Evolutionary conservation across 2,329 filamentous ascomycete genomes (phyloP), one percentile per base, ranked within the genome.

Genomic region (Botrytis byssoidea): DNA sequence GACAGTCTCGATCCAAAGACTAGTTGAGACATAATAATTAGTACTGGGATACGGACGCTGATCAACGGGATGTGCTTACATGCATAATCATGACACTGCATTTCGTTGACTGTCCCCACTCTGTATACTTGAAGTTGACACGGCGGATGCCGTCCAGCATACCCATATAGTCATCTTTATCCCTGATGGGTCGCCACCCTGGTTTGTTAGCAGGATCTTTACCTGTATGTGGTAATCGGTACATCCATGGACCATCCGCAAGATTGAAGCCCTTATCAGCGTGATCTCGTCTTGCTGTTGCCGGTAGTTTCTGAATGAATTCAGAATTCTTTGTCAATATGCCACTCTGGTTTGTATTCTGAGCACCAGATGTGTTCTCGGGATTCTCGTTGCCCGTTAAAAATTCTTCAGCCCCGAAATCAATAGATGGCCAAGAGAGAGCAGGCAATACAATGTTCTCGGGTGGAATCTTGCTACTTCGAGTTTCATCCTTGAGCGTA

Each of bases 221-320:
- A 20, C 48, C 59, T 40, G 59, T 51, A 48, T 67, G 25, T 25
- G 57, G n/a, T 3, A 78, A 51, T 60, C 74, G 74, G 59, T 77
- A 79, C 32, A 77, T 57, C 78, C 78, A 80, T 37, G 79, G 75
- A 10, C 79, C 79, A 70, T 79, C 74, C 4, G 73, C 65, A 3
- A 80, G 70, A 20, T 74, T 78, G 40, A 78, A 79, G 10, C 78
- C 78, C 32, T 67, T 72, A 6, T 69, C 73, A 16, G 51, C 10
- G 3, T 40, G 46, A 1, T 63, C 35, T 44, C 66, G 64, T n/a
- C 3, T 14, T 18, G 10, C 25, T 32, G 29, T n/a, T 40, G 20
- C 29, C 69, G 35, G 35, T 35, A 4, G 2, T 12, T 4, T 40
- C 16, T 29, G 48, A 20, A 25, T n/a, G 18, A 10, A 32, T 20